A percentile compares a stretch with the other conserved stretches of the same genome.
Conservation (phyloP, 805 yeast species). For the Yarrowia keelungensis region DNA sequence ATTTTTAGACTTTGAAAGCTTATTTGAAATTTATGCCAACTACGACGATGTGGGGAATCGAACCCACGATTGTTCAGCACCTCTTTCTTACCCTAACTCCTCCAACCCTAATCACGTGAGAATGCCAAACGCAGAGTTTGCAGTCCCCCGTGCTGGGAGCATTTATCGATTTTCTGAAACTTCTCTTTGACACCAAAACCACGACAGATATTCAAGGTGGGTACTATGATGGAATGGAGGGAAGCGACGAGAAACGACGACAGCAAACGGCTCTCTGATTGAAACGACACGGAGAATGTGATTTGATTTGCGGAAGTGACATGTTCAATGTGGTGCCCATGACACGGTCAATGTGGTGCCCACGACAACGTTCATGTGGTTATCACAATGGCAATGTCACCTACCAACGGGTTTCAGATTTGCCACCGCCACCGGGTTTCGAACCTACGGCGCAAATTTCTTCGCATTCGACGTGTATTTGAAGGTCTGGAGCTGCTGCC, state of each 20-base stretch:
- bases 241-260: not conserved
- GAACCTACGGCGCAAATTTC: too few species aligned
- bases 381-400: too few species aligned
- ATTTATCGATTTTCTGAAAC: conserved; percentile 16
- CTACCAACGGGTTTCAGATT: too few species aligned
- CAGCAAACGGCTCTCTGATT: not conserved
- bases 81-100: not conserved
- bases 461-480: not conserved
- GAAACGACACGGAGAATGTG: too few species aligned
- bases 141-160: conserved; percentile 20
- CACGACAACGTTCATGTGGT: too few species aligned
- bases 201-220: conserved; percentile 37
- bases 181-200: conserved; percentile 39
- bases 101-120: conserved; percentile 25
- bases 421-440: too few species aligned
- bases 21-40: not conserved
- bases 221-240: conserved; percentile 1
- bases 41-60: not conserved
- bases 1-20: conserved; percentile 9
- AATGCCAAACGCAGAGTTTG: conserved; percentile 15
- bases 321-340: too few species aligned
- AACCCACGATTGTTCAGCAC: not conserved
- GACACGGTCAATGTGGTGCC: too few species aligned
- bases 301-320: too few species aligned
- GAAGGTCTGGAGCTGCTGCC: not conserved